phyloP scores from a whole-genome alignment of 2,329 filamentous ascomycete genomes.

The Paraconiothyrium sp. region DNA sequence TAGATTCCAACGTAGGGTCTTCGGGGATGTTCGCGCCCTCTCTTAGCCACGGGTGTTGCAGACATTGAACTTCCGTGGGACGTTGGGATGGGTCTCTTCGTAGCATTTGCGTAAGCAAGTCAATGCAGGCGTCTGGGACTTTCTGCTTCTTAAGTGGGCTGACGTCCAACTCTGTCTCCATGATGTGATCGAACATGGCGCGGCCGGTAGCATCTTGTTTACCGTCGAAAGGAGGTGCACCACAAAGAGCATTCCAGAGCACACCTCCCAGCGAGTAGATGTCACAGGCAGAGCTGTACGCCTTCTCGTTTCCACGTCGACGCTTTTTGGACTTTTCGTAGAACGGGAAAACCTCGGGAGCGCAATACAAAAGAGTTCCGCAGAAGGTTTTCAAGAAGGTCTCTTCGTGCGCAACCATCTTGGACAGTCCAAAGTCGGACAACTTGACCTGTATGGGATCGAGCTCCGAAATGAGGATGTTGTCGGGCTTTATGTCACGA shows the following conservation, averaged over 20 bases:
- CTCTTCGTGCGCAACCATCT: slow-evolving; percentile 88
- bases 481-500: slow-evolving; percentile 98
- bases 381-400: slow-evolving; percentile 97
- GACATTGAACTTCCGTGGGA: slow-evolving; percentile 75
- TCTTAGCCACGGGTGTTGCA: slow-evolving; percentile 78
- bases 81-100: slow-evolving; percentile 80
- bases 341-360: slow-evolving; percentile 92
- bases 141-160: slow-evolving; percentile 66
- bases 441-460: slow-evolving; percentile 85
- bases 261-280: slow-evolving; percentile 97
- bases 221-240: slow-evolving; percentile 81
- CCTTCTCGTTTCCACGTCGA: slow-evolving; percentile 65
- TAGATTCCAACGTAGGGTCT: slow-evolving; percentile 49
- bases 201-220: slow-evolving; percentile 78
- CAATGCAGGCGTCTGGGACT: slow-evolving; percentile 73
- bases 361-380: slow-evolving; percentile 93
- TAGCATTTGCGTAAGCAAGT: slow-evolving; percentile 82
- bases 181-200: slow-evolving; percentile 85
- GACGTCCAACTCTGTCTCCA: slow-evolving; percentile 77
- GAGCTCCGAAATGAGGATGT: slow-evolving; percentile 82
- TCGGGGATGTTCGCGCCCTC: slow-evolving; percentile 54
- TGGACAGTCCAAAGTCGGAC: slow-evolving; percentile 96
- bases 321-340: slow-evolving; percentile 68
- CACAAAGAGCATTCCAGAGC: slow-evolving; percentile 84
- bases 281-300: slow-evolving; percentile 92